Base-by-base conservation (phyloP, 2,329 filamentous ascomycete genomes). In the Arthroderma sp. region DNA sequence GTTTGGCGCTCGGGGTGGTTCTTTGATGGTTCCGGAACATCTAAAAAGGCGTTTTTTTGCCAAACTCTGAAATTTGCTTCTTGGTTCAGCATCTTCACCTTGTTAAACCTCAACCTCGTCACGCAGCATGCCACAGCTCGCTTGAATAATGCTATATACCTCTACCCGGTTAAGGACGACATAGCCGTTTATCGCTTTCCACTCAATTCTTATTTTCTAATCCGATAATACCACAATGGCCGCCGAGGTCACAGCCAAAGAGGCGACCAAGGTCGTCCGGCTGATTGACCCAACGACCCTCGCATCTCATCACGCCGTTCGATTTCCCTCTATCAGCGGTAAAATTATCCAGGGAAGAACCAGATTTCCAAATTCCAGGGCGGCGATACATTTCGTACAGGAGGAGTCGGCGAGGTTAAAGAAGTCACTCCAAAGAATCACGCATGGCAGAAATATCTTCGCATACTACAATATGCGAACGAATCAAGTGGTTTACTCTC, bases 401-500 rank as follows among this genome's bases (percentile, higher is more conserved):
- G 60, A 60, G 39, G 66, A 69, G 48, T 57, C 58, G 22, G 56
- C 54, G 36, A 61, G 66, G 53, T 56, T 67, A 54, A 59, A 60
- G 48, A 69, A 68, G 57, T 68, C 70, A 29, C 57, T 72, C 48
- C 64, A 66, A 44, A 64, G 67, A 44, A 53, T 71, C 44, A 61
- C 59, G 4, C 71, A 75, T 52, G 77, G 77, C 48, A 68, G 72
- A 54, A 70, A 77, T 59, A 78, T 82, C 55, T 81, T 76, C 59
- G 70, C 73, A 56, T 82, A 78, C 62, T 69, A 70, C 54, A 71
- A 81, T 58, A 65, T 76, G 53, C 69, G 70, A 50, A 80, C 77
- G 32, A 77, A 79, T 48, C 78, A 81, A 61, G 72, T 80, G 51
- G 64, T 81, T 44, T 81, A 81, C 61, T 80, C 77, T 22, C 61